Percentiles rank a stretch among this genome's conserved stretches.
These are phyloP conservation scores for Eucalyptus melliodora DNA, from an alignment of 345 rosid species.

Conservation along the genomic window DNA sequence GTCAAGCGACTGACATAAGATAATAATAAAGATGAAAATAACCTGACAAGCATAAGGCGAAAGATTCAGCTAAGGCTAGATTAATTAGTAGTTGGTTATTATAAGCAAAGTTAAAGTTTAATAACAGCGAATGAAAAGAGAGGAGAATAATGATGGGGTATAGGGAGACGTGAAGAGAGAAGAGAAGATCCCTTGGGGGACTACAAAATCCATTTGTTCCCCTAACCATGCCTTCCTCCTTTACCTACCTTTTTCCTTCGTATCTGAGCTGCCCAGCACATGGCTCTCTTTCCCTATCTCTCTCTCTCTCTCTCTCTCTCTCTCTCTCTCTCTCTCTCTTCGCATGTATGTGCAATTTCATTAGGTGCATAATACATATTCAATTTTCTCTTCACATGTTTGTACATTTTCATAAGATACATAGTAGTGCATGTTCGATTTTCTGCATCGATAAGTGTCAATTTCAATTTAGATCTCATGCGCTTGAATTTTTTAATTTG, in stretches of 20 bases:
- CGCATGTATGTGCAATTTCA: background rate
- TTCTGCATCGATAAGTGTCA: background rate
- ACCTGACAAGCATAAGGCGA: background rate
- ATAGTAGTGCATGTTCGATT: background rate
- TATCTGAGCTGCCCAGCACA: slow-evolving; percentile 53
- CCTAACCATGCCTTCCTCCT: slow-evolving; percentile 27
- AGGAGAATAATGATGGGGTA: slow-evolving; percentile 24
- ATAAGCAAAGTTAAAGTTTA: background rate
- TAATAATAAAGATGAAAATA: background rate
- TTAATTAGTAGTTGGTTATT: background rate
- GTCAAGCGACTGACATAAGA: background rate
- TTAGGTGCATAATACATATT: background rate
- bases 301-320: background rate
- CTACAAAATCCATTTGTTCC: slow-evolving; percentile 75
- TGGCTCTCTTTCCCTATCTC: background rate
- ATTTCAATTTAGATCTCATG: background rate
- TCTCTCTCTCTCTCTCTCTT: background rate
- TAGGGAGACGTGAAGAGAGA: slow-evolving; percentile 7
- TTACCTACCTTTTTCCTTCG: background rate
- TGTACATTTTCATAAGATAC: background rate
- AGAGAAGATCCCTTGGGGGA: slow-evolving; percentile 74
- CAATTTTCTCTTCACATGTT: background rate
- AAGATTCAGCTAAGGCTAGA: background rate
- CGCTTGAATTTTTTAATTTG: background rate
- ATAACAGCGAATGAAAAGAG: background rate